Percentiles rank a stretch among this genome's conserved stretches.
These are phyloP conservation scores for Xylaria castorea DNA, from an alignment of 495 filamentous ascomycete species.

Conservation along the genomic window DNA sequence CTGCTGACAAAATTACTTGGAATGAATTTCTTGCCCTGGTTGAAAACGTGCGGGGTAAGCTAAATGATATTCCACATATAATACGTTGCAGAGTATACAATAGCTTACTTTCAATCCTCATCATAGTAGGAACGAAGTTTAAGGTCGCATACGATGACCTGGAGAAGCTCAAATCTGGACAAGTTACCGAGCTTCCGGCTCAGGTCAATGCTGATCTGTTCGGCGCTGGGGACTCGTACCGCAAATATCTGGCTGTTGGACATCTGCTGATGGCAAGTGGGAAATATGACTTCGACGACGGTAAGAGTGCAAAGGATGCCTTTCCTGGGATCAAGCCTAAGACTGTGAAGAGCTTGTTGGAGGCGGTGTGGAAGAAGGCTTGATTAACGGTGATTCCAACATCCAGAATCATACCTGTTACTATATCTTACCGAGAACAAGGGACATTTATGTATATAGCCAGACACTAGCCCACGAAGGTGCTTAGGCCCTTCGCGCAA, in stretches of 20 bases:
- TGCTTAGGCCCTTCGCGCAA: too few relatives aligned
- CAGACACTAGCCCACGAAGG: too few relatives aligned
- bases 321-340: conserved; percentile 48
- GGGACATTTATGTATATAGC: too few relatives aligned
- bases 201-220: conserved; percentile 42
- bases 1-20: conserved; percentile 57
- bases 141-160: conserved; percentile 55
- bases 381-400: background rate
- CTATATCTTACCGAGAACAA: too few relatives aligned
- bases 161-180: conserved; percentile 53
- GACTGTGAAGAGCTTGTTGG: conserved; percentile 43
- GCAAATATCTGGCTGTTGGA: conserved; percentile 43
- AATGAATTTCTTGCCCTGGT: conserved; percentile 54
- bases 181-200: conserved; percentile 54
- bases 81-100: background rate
- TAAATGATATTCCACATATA: background rate
- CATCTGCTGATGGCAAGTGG: conserved; percentile 40
- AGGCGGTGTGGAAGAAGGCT: conserved; percentile 33
- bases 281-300: conserved; percentile 37
- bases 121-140: conserved; percentile 53
- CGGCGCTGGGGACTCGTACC: conserved; percentile 46
- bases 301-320: conserved; percentile 41
- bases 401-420: background rate
- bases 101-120: background rate
- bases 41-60: conserved; percentile 55